phyloP scores from a whole-genome alignment of 352 stramenopile species.

The Pythium dissotocum region DNA sequence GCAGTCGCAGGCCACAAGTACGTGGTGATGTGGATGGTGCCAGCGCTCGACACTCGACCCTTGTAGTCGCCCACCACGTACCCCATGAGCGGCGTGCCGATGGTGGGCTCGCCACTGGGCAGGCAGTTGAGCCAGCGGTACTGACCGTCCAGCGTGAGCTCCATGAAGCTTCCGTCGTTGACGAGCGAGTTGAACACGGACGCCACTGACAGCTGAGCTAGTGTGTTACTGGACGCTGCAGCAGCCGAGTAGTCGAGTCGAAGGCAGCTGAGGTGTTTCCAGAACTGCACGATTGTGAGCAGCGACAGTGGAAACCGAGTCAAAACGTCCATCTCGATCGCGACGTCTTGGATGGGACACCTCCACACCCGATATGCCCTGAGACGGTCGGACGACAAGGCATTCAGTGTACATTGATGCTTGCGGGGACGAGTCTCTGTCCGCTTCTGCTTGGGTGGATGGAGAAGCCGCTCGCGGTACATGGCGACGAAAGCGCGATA shows the following conservation, averaged over 20 bases:
- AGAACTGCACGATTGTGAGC: not conserved
- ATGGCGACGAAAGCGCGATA: too few species aligned
- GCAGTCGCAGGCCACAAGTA: slow-evolving; percentile 11
- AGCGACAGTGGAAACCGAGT: not conserved
- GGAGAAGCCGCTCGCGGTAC: too few species aligned
- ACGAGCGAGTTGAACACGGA: slow-evolving; percentile 12
- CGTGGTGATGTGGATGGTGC: slow-evolving; percentile 12
- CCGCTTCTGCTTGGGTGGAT: too few species aligned
- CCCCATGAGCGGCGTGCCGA: slow-evolving; percentile 11
- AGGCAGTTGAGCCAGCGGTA: slow-evolving; percentile 14
- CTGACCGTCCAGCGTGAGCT: slow-evolving; percentile 9
- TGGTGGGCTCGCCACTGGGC: slow-evolving; percentile 11
- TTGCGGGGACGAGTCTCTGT: too few species aligned
- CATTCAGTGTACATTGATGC: too few species aligned
- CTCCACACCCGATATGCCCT: not conserved
- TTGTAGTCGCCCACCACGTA: slow-evolving; percentile 20
- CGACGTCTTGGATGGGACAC: not conserved
- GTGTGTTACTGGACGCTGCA: not conserved
- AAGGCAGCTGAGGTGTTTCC: not conserved
- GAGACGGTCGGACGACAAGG: not conserved
- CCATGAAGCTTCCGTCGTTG: slow-evolving; percentile 1
- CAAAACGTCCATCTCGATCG: not conserved
- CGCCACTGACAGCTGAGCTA: slow-evolving; percentile 10
- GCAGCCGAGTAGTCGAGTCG: not conserved
- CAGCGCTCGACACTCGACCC: not conserved